Base-by-base conservation (phyloP, 352 stramenopile species). In the Peronospora belbahrii region DNA sequence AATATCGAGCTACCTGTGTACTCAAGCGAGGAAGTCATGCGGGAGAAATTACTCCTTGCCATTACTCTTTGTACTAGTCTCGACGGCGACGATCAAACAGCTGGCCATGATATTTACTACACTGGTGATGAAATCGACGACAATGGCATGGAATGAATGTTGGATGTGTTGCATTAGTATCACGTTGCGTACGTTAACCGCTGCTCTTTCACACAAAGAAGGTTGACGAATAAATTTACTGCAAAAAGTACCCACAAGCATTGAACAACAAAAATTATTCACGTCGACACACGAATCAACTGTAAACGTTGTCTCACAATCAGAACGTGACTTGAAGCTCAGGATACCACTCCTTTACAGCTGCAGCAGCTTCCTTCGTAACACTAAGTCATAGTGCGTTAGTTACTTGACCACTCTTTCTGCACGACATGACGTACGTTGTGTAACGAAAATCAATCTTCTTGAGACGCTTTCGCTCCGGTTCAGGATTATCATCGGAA, bases 11-110 rank as follows among this genome's bases (percentile, higher is more conserved):
- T 99, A 17, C 96, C 96, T 11, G 56, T 81, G 30, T 99, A 99
- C 63, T 95, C 85, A 30, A 93, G 65, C 35, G 56, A 83, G 24
- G 49, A 69, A 22, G 67, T 94, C 5, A 54, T 95, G 27, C 53
- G 65, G 11, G 72, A 85, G 31, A 91, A 88, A 52, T 49, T 97
- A 17, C 50, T 87, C 10, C 97, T 96, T 40, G 88, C 89, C 23
- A 97, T 97, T 37, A 91, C 94, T 64, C 96, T 97, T 57, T 97
- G 88, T 65, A 82, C 90, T 50, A 83, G 95, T 61, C 96, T 97
- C 48, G 88, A 97, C 52, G 85, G 74, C 5, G 87, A 96, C 43
- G 71, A 76, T 70, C n/a, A n/a, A n/a, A n/a, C n/a, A n/a, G n/a
- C n/a, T n/a, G n/a, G n/a, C n/a, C n/a, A 62, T 27, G 74, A 87